Conservation (phyloP, 305 asterid genomes). For the Fraxinus platypoda region DNA sequence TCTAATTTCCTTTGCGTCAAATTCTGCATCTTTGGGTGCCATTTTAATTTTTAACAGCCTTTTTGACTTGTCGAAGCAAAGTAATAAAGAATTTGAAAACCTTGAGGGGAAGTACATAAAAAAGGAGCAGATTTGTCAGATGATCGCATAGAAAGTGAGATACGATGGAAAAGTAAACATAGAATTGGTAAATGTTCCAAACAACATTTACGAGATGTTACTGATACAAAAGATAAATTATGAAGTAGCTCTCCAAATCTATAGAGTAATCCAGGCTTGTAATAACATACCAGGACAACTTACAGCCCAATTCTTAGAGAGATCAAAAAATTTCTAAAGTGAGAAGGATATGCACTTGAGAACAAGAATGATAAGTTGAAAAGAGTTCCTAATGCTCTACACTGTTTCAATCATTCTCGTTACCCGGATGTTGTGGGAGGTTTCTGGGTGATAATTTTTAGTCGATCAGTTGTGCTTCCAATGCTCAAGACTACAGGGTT, state of each 20-base stretch:
- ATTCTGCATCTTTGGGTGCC: background rate
- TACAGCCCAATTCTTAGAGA: background rate
- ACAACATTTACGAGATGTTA: background rate
- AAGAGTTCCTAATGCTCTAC: background rate
- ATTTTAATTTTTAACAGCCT: background rate
- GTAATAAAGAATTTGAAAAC: background rate
- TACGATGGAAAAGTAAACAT: background rate
- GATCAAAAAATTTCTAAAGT: background rate
- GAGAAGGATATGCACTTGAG: background rate
- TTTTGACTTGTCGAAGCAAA: background rate
- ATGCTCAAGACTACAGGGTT: background rate
- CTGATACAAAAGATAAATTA: background rate
- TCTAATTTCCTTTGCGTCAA: background rate
- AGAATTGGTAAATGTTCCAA: background rate
- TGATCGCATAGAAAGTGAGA: background rate
- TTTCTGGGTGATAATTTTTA: background rate
- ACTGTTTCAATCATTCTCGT: background rate
- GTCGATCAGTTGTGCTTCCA: background rate
- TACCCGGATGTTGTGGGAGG: background rate
- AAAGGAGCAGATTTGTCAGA: background rate
- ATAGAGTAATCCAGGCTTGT: background rate
- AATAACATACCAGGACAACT: background rate
- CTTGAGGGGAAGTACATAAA: background rate
- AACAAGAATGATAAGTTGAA: background rate
- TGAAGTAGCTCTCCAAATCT: background rate